phyloP scores from a whole-genome alignment of 495 filamentous ascomycete genomes.

The Amphirosellinia nigrospora region DNA sequence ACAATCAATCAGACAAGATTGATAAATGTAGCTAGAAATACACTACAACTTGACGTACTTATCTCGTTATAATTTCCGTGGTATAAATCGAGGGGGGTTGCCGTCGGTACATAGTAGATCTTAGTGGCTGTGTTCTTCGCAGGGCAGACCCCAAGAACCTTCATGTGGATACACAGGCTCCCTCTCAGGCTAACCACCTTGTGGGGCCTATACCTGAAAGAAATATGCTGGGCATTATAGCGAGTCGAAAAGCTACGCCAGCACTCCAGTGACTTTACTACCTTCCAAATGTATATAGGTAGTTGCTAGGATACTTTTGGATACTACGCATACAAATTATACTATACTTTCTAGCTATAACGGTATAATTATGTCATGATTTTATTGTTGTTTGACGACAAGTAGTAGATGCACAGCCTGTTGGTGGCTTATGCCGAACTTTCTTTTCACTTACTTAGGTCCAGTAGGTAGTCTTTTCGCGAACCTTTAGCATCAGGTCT shows the following conservation, averaged over 20 bases:
- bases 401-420: slow-evolving; percentile 1
- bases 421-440: background rate
- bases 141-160: slow-evolving; percentile 10
- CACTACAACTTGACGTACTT: background rate
- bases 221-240: no score
- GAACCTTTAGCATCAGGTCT: background rate
- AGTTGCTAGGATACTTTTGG: no score
- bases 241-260: no score
- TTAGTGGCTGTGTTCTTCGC: slow-evolving; percentile 13
- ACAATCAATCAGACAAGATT: no score
- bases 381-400: no score
- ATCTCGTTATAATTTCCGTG: background rate
- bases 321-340: no score
- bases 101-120: background rate
- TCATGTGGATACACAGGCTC: no score
- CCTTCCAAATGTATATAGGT: no score
- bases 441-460: background rate
- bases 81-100: background rate
- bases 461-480: slow-evolving; percentile 4
- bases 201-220: background rate
- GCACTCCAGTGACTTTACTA: no score
- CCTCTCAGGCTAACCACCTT: no score
- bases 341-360: no score
- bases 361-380: no score
- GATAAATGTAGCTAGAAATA: background rate